Evolutionary conservation across 1,284 basidiomycete species (phyloP), one percentile per base, ranked within the genome.

Genomic region (Cryptococcus sp.): DNA sequence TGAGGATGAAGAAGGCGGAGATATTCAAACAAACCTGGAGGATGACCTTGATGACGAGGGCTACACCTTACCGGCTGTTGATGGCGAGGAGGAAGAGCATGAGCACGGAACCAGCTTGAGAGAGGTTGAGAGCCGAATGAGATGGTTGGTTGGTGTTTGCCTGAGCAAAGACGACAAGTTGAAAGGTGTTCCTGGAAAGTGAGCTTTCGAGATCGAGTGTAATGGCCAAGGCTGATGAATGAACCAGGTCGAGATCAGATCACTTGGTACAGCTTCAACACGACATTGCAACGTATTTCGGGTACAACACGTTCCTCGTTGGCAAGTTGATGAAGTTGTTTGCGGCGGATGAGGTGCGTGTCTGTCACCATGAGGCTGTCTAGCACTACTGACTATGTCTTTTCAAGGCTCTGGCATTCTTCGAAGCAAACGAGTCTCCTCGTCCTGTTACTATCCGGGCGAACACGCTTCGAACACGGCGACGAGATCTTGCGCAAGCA

Each of bases 361-460:
- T 58, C 11, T 43, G 10, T 6, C 25, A 46, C 39, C 25, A 8
- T 20, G 19, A 34, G 20, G 6, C 20, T n/a, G 20, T n/a, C 11
- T 44, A 53, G 6, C n/a, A 46, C 5, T 29, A 26, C 19, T 20
- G 19, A 37, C 45, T 8, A n/a, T 51, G 34, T n/a, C 19, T 13
- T 19, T 11, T 3, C 2, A 25, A 94, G 91, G 93, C 93, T 0
- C 89, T 99, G 61, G 93, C 96, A 68, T 99, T 99, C 79, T 99
- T 99, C 75, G 96, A 99, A 78, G 89, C 95, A 16, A 99, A 99
- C 78, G 96, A 99, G 77, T 86, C 93, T 3, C 87, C 94, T 16
- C 86, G 96, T 59, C 96, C 96, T 8, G 93, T 99, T 22, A 99
- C 96, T 6, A 98, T 99, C 72, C 89, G 96, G 54, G 94, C 94